Base-by-base conservation (phyloP, 208 protist genomes). In the Naegleria gruberi region DNA sequence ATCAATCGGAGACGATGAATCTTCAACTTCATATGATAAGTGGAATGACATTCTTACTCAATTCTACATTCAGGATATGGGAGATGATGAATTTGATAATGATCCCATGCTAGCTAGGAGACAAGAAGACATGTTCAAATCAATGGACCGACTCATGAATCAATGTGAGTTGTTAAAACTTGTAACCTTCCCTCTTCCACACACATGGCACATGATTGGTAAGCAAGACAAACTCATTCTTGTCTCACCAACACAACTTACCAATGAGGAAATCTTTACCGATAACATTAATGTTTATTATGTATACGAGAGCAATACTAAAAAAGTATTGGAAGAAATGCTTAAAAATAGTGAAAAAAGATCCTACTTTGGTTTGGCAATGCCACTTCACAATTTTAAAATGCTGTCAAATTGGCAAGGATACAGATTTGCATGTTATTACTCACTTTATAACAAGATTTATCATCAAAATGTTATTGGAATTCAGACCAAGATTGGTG, bases 211-310 rank as follows among this genome's bases (percentile, higher is more conserved):
- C 1, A 77, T 37, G 2, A 26, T 77, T 77, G 26, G 26, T 37
- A 77, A 77, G 8, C 30, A 12, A 37, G 65, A 77, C 30, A 77
- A 77, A n/a, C 12, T 77, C 7, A 77, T 77, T 37, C 30, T 77
- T n/a, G n/a, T 77, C 8, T 37, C 30, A 0, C 65, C 65, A 30
- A 77, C 65, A 37, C 65, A 77, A 77, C 34, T 77, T 37, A 37
- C 34, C 0, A 77, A 77, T n/a, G 65, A 77, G 34, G 65, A 77
- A 37, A 77, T 77, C 10, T 37, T 77, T n/a, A 77, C 65, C 17
- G 65, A 77, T 77, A 77, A n/a, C 8, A 77, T 77, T n/a, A 77
- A 77, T 77, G n/a, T 77, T 37, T 77, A 77, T 77, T 77, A 77
- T 37, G 65, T 77, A 7, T 77, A 77, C 34, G 65, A 77, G 17